Conservation (phyloP, 1,284 basidiomycete genomes). For the Marasmius fiardii region DNA sequence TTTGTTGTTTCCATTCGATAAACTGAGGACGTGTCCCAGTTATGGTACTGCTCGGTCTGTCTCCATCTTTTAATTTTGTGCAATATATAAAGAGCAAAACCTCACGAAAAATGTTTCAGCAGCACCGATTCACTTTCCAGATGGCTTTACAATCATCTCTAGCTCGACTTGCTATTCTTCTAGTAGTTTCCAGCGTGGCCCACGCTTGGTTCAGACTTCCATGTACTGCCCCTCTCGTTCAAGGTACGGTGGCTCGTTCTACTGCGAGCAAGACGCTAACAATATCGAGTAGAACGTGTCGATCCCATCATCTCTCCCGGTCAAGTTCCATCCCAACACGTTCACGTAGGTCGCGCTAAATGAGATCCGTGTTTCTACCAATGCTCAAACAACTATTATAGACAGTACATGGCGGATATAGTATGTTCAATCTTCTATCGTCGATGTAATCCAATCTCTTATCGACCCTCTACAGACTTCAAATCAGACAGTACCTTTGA, state of each 20-base stretch:
- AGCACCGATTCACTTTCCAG: no score
- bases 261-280: not conserved
- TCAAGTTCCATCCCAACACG: conserved; percentile 32
- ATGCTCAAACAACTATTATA: not conserved
- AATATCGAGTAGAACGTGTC: conserved; percentile 30
- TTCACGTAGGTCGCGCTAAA: conserved; percentile 30
- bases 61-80: no score
- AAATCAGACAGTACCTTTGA: conserved; percentile 31
- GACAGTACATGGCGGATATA: not conserved
- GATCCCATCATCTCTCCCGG: conserved; percentile 44
- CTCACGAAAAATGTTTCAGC: no score
- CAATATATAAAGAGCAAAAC: no score
- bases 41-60: no score
- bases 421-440: not conserved
- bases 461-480: conserved; percentile 25
- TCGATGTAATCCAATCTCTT: not conserved
- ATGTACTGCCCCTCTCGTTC: conserved; percentile 35
- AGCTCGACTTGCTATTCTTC: conserved; percentile 17
- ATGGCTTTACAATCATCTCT: not conserved
- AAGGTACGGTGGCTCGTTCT: conserved; percentile 20
- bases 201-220: conserved; percentile 40
- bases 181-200: conserved; percentile 14
- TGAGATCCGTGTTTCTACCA: not conserved
- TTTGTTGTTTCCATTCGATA: no score
- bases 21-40: no score